A percentile compares a stretch with the other conserved stretches of the same genome.
phyloP scores from a whole-genome alignment of 164 flowering plant species.

The Berberis vulgaris region DNA sequence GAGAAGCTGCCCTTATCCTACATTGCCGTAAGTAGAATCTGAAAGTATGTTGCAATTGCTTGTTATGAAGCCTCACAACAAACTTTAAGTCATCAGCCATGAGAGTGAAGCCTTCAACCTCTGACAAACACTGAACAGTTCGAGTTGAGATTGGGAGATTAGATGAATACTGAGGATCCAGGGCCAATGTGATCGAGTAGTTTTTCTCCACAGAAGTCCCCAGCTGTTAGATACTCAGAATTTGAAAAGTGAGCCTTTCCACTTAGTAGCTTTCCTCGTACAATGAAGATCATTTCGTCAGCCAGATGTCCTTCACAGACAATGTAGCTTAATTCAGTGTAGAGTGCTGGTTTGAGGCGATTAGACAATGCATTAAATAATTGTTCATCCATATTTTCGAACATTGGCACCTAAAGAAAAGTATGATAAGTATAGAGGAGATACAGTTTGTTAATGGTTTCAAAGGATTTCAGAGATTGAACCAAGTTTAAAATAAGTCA shows the following conservation, averaged over 20 bases:
- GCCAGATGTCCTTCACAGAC: constrained; percentile 91
- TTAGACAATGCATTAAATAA: constrained; percentile 88
- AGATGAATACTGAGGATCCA: constrained; percentile 66
- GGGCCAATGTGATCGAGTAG: constrained; percentile 79
- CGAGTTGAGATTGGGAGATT: constrained; percentile 85
- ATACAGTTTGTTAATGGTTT: too few relatives aligned
- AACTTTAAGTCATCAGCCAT: constrained; percentile 73
- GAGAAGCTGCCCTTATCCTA: constrained; percentile 96
- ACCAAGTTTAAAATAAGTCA: too few relatives aligned
- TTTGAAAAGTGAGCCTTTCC: constrained; percentile 89
- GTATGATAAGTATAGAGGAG: background rate
- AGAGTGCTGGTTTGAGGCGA: constrained; percentile 73
- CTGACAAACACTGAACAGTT: constrained; percentile 64
- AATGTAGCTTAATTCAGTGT: constrained; percentile 65
- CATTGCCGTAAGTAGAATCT: constrained; percentile 85
- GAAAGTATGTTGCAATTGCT: constrained; percentile 84
- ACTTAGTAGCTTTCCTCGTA: constrained; percentile 71
- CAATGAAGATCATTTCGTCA: constrained; percentile 83
- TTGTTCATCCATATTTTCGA: constrained; percentile 89
- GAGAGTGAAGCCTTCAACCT: constrained; percentile 88
- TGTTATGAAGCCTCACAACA: constrained; percentile 83
- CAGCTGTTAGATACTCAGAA: constrained; percentile 61
- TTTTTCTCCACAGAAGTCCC: constrained; percentile 96
- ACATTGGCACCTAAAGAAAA: constrained; percentile 70
- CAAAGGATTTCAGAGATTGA: background rate